Evolutionary conservation across 2,329 filamentous ascomycete genomes (phyloP), one percentile per base, ranked within the genome.

Genomic region (Corniculantispora saksenae): DNA sequence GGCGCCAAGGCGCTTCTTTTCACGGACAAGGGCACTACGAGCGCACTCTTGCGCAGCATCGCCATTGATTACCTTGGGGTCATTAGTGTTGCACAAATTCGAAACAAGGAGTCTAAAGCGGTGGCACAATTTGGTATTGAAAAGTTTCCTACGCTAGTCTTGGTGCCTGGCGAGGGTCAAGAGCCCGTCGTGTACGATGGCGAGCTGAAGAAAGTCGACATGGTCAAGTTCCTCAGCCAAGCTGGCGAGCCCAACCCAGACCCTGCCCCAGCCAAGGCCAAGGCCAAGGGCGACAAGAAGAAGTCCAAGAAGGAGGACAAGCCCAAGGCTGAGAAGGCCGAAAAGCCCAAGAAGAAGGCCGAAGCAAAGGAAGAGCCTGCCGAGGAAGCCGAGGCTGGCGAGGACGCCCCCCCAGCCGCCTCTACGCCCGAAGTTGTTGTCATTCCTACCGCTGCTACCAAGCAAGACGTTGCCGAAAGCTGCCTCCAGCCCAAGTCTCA

Each of bases 31-130:
- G 93, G 93, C 25, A 90, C 91, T 7, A 94, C 92, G 0, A 94
- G 92, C 74, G 87, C 93, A 13, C 82, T 97, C 27, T 80, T 97
- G 69, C 91, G 91, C 76, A 89, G 93, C 67, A 78, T 98, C 62
- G 94, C 95, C 8, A 93, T 97, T 71, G 95, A 98, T 75, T 99
- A 94, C 77, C 83, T 95, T 29, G 93, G 89, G 43, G 86, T 87
- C 64, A 87, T 98, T 68, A 84, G 86, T 3, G 83, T 99, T 43
- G 94, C 88, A 10, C 94, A 98, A 78, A 85, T 97, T 63, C 88
- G 93, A 65, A 84, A 90, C 80, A 97, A 94, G 78, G 92, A 97
- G 77, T 84, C 84, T 61, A 85, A 83, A 48, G 84, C 89, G 0
- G 87, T 92, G 4, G 85, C 91, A 66, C 86, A 86, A 65, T 98